Conservation (phyloP, 345 rosid species). For the Passiflora organensis region DNA sequence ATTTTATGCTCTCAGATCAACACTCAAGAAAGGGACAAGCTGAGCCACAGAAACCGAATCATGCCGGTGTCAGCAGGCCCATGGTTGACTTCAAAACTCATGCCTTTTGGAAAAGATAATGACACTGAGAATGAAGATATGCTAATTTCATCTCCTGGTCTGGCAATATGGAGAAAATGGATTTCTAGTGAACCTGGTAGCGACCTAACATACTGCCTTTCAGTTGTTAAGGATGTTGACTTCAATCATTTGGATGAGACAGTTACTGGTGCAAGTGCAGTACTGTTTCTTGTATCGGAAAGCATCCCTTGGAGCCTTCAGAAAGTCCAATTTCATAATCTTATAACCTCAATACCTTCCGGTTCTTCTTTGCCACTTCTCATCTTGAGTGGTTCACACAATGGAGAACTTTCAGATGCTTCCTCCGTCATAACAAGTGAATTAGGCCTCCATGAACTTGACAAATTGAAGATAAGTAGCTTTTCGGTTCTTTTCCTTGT, state of each 20-base stretch:
- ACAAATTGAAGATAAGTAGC: conserved; percentile 55
- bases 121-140: conserved; percentile 32
- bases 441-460: conserved; percentile 58
- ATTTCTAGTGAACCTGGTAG: conserved; percentile 34
- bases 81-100: conserved; percentile 78
- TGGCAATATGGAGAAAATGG: conserved; percentile 85
- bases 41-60: conserved; percentile 21
- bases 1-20: conserved; percentile 46
- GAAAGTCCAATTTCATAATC: conserved; percentile 47
- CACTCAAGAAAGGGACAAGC: conserved; percentile 23
- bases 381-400: conserved; percentile 46
- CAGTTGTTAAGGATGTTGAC: conserved; percentile 56
- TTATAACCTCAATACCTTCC: conserved; percentile 52
- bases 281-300: conserved; percentile 62
- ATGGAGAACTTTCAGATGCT: conserved; percentile 36
- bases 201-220: conserved; percentile 53
- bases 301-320: conserved; percentile 63
- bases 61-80: conserved; percentile 36
- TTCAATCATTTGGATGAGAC: conserved; percentile 31
- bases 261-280: conserved; percentile 63
- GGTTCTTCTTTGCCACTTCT: conserved; percentile 78
- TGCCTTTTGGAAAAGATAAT: conserved; percentile 42
- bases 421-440: conserved; percentile 33
- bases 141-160: conserved; percentile 50
- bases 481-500: conserved; percentile 52